phyloP scores from a whole-genome alignment of 495 filamentous ascomycete species.

The Lichina pygmaea region DNA sequence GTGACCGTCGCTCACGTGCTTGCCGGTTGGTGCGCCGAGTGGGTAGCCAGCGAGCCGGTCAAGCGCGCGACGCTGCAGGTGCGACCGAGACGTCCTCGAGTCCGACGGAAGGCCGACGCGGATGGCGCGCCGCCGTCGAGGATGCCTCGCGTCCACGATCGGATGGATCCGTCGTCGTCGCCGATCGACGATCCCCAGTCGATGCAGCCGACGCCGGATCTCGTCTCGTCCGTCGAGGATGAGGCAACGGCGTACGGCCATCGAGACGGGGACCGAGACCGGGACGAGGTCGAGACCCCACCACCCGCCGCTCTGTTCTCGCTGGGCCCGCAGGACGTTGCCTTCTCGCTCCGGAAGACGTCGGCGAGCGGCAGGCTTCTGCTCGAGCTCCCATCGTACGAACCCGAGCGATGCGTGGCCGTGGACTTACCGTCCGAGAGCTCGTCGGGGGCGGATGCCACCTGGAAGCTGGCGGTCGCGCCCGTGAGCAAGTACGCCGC shows the following conservation, averaged over 20 bases:
- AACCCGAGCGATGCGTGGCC: conserved; percentile 14
- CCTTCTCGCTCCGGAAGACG: conserved; percentile 50
- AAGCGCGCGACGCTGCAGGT: conserved; percentile 40
- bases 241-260: conserved; percentile 23
- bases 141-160: background rate
- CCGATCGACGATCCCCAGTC: background rate
- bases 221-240: conserved; percentile 36
- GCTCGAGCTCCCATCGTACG: conserved; percentile 55
- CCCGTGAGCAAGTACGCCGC: conserved; percentile 65
- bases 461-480: conserved; percentile 50
- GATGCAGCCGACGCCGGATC: conserved; percentile 38
- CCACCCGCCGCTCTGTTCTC: conserved; percentile 61
- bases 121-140: conserved; percentile 2
- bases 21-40: conserved; percentile 59
- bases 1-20: conserved; percentile 48
- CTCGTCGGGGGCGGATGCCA: conserved; percentile 34
- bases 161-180: background rate
- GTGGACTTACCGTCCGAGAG: conserved; percentile 21
- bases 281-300: conserved; percentile 18
- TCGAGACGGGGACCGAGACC: conserved; percentile 13
- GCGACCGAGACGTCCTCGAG: conserved; percentile 13
- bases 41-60: conserved; percentile 31
- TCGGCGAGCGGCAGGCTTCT: conserved; percentile 57
- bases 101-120: conserved; percentile 3
- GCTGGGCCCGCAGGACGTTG: conserved; percentile 52